Base-by-base conservation (phyloP, 1,284 basidiomycete genomes). In the Athelia psychrophila region DNA sequence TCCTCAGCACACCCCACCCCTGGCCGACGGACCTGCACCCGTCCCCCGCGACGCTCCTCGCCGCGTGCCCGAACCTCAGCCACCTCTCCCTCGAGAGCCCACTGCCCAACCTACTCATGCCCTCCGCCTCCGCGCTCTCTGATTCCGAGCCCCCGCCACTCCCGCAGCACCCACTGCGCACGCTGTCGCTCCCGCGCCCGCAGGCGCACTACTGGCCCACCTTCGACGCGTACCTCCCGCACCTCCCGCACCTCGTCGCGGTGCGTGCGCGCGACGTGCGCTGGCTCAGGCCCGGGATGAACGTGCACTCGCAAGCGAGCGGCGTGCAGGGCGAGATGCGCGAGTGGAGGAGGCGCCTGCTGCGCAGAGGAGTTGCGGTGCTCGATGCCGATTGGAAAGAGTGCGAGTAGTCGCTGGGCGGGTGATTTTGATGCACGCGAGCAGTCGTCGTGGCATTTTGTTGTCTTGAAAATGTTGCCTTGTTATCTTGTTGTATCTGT, bases 251-350 rank as follows among this genome's bases (percentile, higher is more conserved):
- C n/a, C 69, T 90, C 23, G 64, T 68, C 44, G 73, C 77, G 10
- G 69, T 91, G 24, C 76, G 85, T n/a, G 73, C 77, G 24, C 73
- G 86, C 50, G 86, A 89, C 57, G 76, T 88, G 19, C 79, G 80
- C 32, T 91, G 88, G 87, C 65, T 91, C 35, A 71, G 84, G 50
- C 76, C 75, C 48, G 87, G 86, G 0, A 77, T 91, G 66, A 83
- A 77, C 12, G 68, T 69, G 2, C 73, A 75, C 53, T 88, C 88
- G 22, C 80, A 80, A 58, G 81, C 79, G 54, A 79, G 88, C 3
- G 88, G 88, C 3, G 78, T 89, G 13, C 88, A 90, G 66, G 88
- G 88, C 40, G 84, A 89, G 65, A 85, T 91, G 81, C 71, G 75
- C 55, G 77, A 82, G 49, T 91, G 88, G 88, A 74, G 75, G 53